phyloP scores from a whole-genome alignment of 2,329 filamentous ascomycete species.

The Fusarium napiforme region DNA sequence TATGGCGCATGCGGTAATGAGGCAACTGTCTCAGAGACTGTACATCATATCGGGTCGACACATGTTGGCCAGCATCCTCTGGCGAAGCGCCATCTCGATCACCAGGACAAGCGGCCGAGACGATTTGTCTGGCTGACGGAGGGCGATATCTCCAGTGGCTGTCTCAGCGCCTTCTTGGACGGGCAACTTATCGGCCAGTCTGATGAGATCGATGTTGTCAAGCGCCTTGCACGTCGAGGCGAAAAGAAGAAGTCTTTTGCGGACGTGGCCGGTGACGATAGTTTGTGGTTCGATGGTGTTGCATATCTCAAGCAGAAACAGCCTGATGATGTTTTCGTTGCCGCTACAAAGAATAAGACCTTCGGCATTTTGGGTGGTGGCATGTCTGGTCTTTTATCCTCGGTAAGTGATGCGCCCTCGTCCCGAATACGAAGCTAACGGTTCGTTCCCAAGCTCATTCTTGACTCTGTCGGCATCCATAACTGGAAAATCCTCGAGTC shows the following conservation, averaged over 20 bases:
- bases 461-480: slow-evolving; percentile 56
- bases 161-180: slow-evolving; percentile 38
- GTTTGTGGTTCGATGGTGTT: slow-evolving; percentile 43
- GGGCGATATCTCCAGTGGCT: slow-evolving; percentile 9
- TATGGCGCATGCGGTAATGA: slow-evolving; percentile 32
- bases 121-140: slow-evolving; percentile 41
- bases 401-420: fast-evolving
- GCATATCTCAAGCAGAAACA: slow-evolving; percentile 42
- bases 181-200: slow-evolving; percentile 35
- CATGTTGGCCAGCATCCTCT: slow-evolving; percentile 38
- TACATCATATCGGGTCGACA: slow-evolving; percentile 36
- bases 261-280: not conserved
- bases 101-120: slow-evolving; percentile 22
- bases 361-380: slow-evolving; percentile 52
- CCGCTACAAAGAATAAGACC: slow-evolving; percentile 36
- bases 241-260: slow-evolving; percentile 9
- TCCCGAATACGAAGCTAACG: fast-evolving
- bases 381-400: slow-evolving; percentile 45
- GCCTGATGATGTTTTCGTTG: slow-evolving; percentile 36
- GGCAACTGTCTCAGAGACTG: not conserved
- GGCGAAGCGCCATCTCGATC: slow-evolving; percentile 34
- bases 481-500: slow-evolving; percentile 59
- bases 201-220: not conserved
- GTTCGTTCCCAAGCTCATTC: slow-evolving; percentile 42
- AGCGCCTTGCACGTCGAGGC: not conserved